Conservation (phyloP, 257 asterid species). For the Ophiorrhiza pumila region DNA sequence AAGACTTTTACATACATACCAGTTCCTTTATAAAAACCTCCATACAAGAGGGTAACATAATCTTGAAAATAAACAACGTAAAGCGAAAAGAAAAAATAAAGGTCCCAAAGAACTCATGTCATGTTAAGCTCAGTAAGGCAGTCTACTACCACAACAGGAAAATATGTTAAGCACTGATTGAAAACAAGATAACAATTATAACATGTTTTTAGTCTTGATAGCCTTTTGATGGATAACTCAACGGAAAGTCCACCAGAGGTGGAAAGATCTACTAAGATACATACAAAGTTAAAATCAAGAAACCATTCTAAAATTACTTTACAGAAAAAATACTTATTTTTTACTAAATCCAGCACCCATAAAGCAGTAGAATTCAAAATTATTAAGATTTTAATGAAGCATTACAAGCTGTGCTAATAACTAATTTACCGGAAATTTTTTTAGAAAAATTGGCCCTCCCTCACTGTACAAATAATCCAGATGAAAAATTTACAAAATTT, state of each 20-base stretch:
- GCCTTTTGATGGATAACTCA: background rate
- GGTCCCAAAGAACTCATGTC: background rate
- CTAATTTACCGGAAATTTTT: constrained; percentile 9
- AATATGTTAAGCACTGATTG: background rate
- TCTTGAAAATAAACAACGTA: background rate
- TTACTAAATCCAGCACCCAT: background rate
- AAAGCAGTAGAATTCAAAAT: background rate
- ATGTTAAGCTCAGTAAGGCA: background rate
- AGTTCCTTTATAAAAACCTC: background rate
- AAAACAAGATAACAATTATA: background rate
- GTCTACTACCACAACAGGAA: background rate
- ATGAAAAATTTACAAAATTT: constrained; percentile 42
- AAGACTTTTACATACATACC: background rate
- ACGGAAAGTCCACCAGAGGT: background rate
- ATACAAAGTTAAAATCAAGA: background rate
- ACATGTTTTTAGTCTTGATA: background rate
- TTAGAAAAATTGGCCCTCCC: constrained; percentile 12
- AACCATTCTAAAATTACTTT: background rate
- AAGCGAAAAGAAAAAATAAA: background rate
- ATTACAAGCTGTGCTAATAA: constrained; percentile 20
- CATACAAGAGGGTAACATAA: no score
- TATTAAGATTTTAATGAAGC: constrained; percentile 18
- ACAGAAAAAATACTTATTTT: background rate
- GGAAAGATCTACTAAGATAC: background rate
- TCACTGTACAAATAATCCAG: constrained; percentile 45